Evolutionary conservation across 2,329 filamentous ascomycete species (phyloP).

Genomic region (Conoideocrella luteorostrata): DNA sequence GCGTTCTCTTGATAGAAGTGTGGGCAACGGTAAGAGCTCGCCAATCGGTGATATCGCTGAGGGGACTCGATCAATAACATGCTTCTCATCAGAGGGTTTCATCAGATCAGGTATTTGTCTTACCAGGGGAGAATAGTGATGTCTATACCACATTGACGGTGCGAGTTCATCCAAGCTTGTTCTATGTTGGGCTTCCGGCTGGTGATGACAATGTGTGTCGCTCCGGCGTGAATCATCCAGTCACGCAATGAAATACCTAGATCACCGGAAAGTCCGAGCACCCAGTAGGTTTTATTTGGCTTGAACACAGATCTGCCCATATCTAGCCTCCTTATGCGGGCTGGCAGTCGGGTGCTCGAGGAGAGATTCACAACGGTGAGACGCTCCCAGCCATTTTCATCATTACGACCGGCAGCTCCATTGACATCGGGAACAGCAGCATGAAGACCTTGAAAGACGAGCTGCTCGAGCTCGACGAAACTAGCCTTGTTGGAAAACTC

Average conservation of each 20-base stretch:
- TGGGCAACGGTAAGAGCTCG: slow-evolving; percentile 6
- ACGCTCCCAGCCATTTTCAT: too few relatives aligned
- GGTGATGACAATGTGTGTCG: background rate
- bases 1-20: slow-evolving; percentile 12
- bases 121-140: background rate
- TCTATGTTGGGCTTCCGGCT: slow-evolving; percentile 1
- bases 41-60: slow-evolving; percentile 11
- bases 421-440: too few relatives aligned
- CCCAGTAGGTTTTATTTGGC: slow-evolving; percentile 17
- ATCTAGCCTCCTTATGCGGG: too few relatives aligned
- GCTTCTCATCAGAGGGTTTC: too few relatives aligned
- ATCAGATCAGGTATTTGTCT: too few relatives aligned
- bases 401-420: too few relatives aligned
- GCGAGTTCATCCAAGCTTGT: background rate
- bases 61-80: too few relatives aligned
- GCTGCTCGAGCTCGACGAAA: too few relatives aligned
- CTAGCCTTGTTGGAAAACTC: too few relatives aligned
- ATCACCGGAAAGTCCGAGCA: slow-evolving; percentile 25
- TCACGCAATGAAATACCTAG: slow-evolving; percentile 28
- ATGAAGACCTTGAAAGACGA: too few relatives aligned
- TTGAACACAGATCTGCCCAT: too few relatives aligned
- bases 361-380: too few relatives aligned
- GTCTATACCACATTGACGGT: background rate
- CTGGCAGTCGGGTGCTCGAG: slow-evolving; percentile 1
- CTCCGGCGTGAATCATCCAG: slow-evolving; percentile 29